Evolutionary conservation across 2,329 filamentous ascomycete genomes (phyloP).

Genomic region (Phyllosticta capitalensis): DNA sequence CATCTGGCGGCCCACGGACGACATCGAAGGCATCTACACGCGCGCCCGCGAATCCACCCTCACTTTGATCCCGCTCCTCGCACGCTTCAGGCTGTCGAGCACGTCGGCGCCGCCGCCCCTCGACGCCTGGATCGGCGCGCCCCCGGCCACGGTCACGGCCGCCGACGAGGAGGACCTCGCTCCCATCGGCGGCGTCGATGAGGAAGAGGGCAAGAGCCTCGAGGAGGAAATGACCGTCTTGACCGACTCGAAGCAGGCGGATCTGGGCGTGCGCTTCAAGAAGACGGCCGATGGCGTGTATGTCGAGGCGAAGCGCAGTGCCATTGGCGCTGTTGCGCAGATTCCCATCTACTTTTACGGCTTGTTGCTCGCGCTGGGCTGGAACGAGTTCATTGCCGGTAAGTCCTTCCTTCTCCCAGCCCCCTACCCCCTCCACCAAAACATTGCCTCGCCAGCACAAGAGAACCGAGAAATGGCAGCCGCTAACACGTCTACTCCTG

Average conservation of each 20-base stretch:
- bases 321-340: slow-evolving; percentile 89
- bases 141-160: slow-evolving; percentile 62
- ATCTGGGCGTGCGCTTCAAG: slow-evolving; percentile 91
- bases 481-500: neutral
- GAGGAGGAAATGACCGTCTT: slow-evolving; percentile 97
- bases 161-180: slow-evolving; percentile 84
- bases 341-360: slow-evolving; percentile 93
- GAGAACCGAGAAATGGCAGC: too few relatives aligned
- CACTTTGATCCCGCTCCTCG: slow-evolving; percentile 78
- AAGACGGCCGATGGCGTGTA: slow-evolving; percentile 97
- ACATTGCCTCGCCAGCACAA: too few relatives aligned
- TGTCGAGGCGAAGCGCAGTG: slow-evolving; percentile 93
- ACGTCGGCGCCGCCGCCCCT: slow-evolving; percentile 74
- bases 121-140: slow-evolving; percentile 68
- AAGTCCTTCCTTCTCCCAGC: slow-evolving; percentile 42
- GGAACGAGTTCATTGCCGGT: slow-evolving; percentile 97
- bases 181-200: slow-evolving; percentile 88
- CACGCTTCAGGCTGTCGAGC: slow-evolving; percentile 67
- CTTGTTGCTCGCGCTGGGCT: slow-evolving; percentile 80
- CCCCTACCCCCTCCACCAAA: too few relatives aligned
- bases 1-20: slow-evolving; percentile 93
- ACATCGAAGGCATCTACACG: slow-evolving; percentile 94
- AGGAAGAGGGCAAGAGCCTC: slow-evolving; percentile 86
- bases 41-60: slow-evolving; percentile 86
- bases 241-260: slow-evolving; percentile 78